phyloP scores from a whole-genome alignment of 2,329 filamentous ascomycete species.

The Nigrospora sphaerica region DNA sequence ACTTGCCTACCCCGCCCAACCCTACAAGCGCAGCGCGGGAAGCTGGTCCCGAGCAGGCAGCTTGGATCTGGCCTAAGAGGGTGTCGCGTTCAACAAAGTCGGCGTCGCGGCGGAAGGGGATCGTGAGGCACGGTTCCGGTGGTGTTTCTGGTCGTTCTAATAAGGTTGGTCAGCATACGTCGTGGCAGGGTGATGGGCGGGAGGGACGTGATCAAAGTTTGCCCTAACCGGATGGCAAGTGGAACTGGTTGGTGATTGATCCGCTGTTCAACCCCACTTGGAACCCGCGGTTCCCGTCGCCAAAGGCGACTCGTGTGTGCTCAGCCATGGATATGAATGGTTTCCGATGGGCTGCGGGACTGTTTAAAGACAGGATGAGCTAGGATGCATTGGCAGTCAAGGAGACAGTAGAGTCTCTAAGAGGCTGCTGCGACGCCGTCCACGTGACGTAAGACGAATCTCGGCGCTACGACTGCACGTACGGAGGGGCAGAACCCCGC shows the following conservation, averaged over 20 bases:
- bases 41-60: not conserved
- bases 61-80: not conserved
- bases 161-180: conserved; percentile 7
- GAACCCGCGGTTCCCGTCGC: not conserved
- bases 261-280: not conserved
- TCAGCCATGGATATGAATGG: too few species aligned
- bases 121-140: not conserved
- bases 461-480: too few species aligned
- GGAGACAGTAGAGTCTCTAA: too few species aligned
- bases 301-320: not conserved
- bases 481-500: too few species aligned
- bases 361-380: too few species aligned
- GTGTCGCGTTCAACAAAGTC: conserved; percentile 1
- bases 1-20: conserved; percentile 2
- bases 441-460: too few species aligned
- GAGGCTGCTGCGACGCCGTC: too few species aligned
- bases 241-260: not conserved
- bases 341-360: too few species aligned
- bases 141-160: conserved; percentile 1
- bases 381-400: too few species aligned
- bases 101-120: conserved; percentile 2
- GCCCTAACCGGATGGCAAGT: not conserved
- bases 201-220: too few species aligned
- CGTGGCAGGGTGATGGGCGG: too few species aligned
- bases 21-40: conserved; percentile 1